phyloP scores from a whole-genome alignment of 2,329 filamentous ascomycete species.

The Calonectria pteridis region DNA sequence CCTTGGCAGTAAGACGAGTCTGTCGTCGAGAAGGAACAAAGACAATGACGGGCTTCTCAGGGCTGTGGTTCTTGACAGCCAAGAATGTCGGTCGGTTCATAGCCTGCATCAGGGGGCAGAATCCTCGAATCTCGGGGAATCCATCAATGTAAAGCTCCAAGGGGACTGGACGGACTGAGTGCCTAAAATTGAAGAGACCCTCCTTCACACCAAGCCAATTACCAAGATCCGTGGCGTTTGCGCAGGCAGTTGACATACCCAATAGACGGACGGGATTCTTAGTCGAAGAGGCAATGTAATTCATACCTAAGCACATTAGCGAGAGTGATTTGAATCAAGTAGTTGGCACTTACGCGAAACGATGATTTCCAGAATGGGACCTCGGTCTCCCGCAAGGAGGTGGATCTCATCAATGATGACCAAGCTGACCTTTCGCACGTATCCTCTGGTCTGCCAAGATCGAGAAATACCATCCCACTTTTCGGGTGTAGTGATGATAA shows the following conservation, averaged over 20 bases:
- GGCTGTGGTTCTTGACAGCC: slow-evolving; percentile 96
- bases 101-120: slow-evolving; percentile 97
- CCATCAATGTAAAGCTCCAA: slow-evolving; percentile 98
- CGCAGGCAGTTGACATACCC: slow-evolving; percentile 99
- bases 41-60: slow-evolving; percentile 96
- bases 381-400: slow-evolving; percentile 93
- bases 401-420: slow-evolving; percentile 99
- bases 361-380: slow-evolving; percentile 98
- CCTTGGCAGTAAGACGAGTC: slow-evolving; percentile 93
- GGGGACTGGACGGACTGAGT: slow-evolving; percentile 96
- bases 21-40: slow-evolving; percentile 97
- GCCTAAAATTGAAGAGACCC: slow-evolving; percentile 95
- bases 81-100: slow-evolving; percentile 99
- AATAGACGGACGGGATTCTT: slow-evolving; percentile 89
- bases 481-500: slow-evolving; percentile 99
- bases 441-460: slow-evolving; percentile 98
- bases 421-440: slow-evolving; percentile 92
- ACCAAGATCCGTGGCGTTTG: slow-evolving; percentile 91
- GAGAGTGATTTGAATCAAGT: not conserved
- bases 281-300: slow-evolving; percentile 96
- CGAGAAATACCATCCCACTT: slow-evolving; percentile 99
- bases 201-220: slow-evolving; percentile 99
- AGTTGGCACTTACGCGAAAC: slow-evolving; percentile 68
- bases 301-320: slow-evolving; percentile 77
- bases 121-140: slow-evolving; percentile 93